Evolutionary conservation across 2,329 filamentous ascomycete species (phyloP).

Genomic region (Botryotinia convoluta): DNA sequence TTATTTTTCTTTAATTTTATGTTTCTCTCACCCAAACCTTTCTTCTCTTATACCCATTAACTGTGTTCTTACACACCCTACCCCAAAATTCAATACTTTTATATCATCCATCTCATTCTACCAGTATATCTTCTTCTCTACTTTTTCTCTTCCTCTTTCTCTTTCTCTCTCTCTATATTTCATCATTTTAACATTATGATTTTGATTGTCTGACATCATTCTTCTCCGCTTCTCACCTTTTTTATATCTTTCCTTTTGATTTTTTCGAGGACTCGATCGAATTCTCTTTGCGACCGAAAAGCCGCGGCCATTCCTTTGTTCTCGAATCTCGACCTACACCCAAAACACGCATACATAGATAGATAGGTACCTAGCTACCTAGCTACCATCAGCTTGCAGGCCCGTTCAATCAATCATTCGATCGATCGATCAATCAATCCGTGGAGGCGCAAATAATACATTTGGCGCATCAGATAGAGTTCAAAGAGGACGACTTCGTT

Average conservation of each 20-base stretch:
- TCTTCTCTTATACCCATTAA: not conserved
- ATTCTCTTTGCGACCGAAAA: constrained; percentile 7
- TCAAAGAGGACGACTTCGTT: not conserved
- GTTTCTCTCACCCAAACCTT: not conserved
- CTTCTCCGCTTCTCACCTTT: constrained; percentile 3
- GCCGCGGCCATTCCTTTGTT: constrained; percentile 18
- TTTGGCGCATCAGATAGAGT: not conserved
- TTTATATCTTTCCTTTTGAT: not conserved
- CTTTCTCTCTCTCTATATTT: not conserved
- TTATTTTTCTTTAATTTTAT: not conserved
- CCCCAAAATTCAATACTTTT: not conserved
- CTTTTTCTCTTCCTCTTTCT: not conserved
- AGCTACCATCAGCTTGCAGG: not conserved
- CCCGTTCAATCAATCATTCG: not conserved
- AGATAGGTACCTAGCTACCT: not conserved
- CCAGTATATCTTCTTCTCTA: not conserved
- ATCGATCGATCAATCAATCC: not conserved
- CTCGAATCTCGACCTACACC: not conserved
- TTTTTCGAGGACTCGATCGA: not conserved
- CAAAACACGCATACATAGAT: not conserved
- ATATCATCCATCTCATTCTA: not conserved
- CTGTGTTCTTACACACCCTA: not conserved
- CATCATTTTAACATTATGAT: not conserved
- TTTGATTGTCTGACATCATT: constrained; percentile 16
- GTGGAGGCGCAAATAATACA: not conserved